Percentiles rank a stretch among this genome's conserved stretches.
phyloP scores from a whole-genome alignment of 139 green algal genomes.

The Micractinium conductrix region DNA sequence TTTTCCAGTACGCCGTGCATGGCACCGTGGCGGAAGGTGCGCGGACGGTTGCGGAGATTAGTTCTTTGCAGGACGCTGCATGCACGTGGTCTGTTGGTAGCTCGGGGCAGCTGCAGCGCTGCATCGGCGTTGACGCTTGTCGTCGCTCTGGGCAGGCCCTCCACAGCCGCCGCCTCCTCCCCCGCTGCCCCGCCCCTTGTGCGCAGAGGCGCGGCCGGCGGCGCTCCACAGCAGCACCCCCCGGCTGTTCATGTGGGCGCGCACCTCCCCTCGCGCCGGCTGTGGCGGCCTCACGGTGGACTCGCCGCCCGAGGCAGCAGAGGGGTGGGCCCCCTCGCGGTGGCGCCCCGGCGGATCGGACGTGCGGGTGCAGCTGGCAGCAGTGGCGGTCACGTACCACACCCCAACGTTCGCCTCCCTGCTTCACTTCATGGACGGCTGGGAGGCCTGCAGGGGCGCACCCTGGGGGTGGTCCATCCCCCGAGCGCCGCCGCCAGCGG shows the following conservation, averaged over 20 bases:
- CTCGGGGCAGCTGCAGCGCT: too few relatives aligned
- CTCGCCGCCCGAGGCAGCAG: neutral
- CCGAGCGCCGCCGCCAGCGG: neutral
- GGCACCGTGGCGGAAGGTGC: constrained; percentile 33
- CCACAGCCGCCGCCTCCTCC: neutral
- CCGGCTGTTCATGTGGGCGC: neutral
- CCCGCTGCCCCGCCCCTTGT: neutral
- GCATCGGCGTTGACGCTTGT: too few relatives aligned
- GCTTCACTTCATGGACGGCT: constrained; percentile 25
- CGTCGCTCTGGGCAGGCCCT: neutral
- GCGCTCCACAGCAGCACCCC: neutral
- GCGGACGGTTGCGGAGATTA: neutral
- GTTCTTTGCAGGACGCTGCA: too few relatives aligned
- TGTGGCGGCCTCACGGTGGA: constrained; percentile 32
- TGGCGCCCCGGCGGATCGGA: constrained; percentile 44
- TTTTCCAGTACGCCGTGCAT: constrained; percentile 47
- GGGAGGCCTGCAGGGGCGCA: constrained; percentile 6
- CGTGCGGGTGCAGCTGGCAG: constrained; percentile 32
- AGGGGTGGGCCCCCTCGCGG: neutral
- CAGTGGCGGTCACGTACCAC: constrained; percentile 36
- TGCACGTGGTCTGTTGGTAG: too few relatives aligned
- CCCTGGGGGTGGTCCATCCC: constrained; percentile 40
- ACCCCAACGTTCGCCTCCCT: constrained; percentile 1
- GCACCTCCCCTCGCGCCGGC: constrained; percentile 16
- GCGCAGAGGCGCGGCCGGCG: constrained; percentile 21